phyloP scores from a whole-genome alignment of 2,329 filamentous ascomycete genomes.

The Dichotomopilus funicola region DNA sequence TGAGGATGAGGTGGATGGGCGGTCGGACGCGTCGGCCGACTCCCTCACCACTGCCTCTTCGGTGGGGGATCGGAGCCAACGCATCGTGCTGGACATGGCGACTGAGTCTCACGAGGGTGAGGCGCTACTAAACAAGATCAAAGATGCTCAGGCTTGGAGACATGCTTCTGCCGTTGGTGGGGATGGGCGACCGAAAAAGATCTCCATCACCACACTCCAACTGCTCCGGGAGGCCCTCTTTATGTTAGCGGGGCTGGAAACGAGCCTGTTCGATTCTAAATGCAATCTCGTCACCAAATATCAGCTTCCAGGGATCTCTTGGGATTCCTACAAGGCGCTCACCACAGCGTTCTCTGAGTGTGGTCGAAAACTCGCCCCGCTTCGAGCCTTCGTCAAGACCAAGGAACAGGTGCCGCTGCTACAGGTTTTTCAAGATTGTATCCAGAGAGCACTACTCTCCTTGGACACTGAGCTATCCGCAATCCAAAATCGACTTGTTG shows the following conservation, averaged over 20 bases:
- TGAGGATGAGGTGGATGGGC: conserved; percentile 37
- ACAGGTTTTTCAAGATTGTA: conserved; percentile 63
- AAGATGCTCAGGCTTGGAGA: conserved; percentile 44
- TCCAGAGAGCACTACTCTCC: conserved; percentile 47
- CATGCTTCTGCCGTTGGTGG: conserved; percentile 25
- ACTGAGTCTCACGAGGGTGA: conserved; percentile 25
- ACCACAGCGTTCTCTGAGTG: conserved; percentile 42
- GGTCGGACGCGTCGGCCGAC: conserved; percentile 29
- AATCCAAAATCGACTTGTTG: conserved; percentile 56
- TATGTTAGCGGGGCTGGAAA: conserved; percentile 76
- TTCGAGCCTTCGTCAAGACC: conserved; percentile 40
- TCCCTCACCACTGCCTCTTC: conserved; percentile 35
- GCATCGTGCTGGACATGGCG: conserved; percentile 17
- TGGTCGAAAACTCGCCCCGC: conserved; percentile 38
- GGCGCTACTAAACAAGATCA: conserved; percentile 28
- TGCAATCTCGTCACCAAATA: conserved; percentile 36
- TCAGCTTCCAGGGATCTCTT: conserved; percentile 43
- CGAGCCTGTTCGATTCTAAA: conserved; percentile 56
- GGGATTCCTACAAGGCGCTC: conserved; percentile 45
- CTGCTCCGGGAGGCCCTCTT: conserved; percentile 71
- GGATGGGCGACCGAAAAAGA: conserved; percentile 32
- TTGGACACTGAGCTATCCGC: conserved; percentile 55
- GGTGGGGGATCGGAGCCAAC: conserved; percentile 18
- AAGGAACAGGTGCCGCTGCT: conserved; percentile 51
- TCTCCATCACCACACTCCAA: conserved; percentile 62